Evolutionary conservation across 2,329 filamentous ascomycete genomes (phyloP), one percentile per base, ranked within the genome.

Genomic region (Pseudopithomyces chartarum): DNA sequence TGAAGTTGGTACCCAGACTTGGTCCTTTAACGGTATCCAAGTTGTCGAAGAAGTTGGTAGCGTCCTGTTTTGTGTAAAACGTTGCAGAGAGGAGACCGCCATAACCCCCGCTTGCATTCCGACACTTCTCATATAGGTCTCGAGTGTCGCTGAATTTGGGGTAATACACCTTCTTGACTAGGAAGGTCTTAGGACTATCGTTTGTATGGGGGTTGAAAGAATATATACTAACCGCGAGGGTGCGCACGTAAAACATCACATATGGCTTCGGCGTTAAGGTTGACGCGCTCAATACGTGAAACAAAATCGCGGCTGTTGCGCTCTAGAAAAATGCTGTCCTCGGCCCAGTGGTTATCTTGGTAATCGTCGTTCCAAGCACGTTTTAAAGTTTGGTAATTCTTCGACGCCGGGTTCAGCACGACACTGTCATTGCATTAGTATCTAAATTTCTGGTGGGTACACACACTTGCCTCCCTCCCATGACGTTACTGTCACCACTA

Each of bases 401-500:
- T 85, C n/a, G 87, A 81, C 55, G 87, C 84, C 0, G 87, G 85
- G 60, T 89, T 89, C 51, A 89, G 76, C 15, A 89, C 82, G 13
- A 82, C 80, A 62, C 85, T 81, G 56, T 22, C 10, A 67, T 61
- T 50, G 38, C 12, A 12, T 22, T 36, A n/a, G 36, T 44, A 20
- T 15, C 12, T 1, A 7, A 15, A 32, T 4, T 11, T 45, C 32
- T 19, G n/a, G 42, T 12, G 23, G 10, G 15, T 15, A 20, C 17
- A 26, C 40, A 20, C 42, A 60, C 65, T 55, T 61, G 80, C 79
- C 88, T 90, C 54, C 95, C 95, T 56, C 93, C 95, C 94, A 98
- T 98, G 64, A 99, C 95, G 75, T 99, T 98, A 75, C 91, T 95
- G 76, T 97, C 95, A 49, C 95, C 95, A 54, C 92, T 96, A 79